These are phyloP conservation scores for Cladobotryum mycophilum DNA, from an alignment of 2,329 filamentous ascomycete genomes.

Conservation along the genomic window DNA sequence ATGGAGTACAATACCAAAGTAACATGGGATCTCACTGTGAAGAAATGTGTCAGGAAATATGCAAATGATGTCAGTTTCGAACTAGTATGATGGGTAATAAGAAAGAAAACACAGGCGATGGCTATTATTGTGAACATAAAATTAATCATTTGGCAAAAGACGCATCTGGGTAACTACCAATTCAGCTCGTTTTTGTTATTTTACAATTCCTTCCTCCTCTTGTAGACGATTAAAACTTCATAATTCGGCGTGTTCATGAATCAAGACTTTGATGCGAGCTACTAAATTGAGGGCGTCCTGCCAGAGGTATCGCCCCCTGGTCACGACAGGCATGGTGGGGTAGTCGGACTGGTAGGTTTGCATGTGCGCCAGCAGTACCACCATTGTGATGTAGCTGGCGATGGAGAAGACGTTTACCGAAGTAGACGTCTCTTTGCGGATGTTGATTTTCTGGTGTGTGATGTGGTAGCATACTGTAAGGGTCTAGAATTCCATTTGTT, in stretches of 20 bases:
- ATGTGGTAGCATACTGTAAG: constrained; percentile 70
- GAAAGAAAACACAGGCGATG: too few relatives aligned
- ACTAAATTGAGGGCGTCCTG: constrained; percentile 26
- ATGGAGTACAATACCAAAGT: constrained; percentile 13
- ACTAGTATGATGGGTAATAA: too few relatives aligned
- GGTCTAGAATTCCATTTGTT: constrained; percentile 39
- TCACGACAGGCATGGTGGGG: constrained; percentile 51
- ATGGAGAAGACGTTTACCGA: constrained; percentile 73
- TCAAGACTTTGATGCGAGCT: constrained; percentile 23
- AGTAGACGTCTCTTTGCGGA: constrained; percentile 70
- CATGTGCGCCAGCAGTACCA: constrained; percentile 59
- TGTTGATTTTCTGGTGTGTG: constrained; percentile 72
- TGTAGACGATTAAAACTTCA: constrained; percentile 11
- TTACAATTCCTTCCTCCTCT: too few relatives aligned
- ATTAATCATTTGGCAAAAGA: too few relatives aligned
- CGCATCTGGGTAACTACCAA: too few relatives aligned
- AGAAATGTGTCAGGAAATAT: neutral
- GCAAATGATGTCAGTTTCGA: neutral
- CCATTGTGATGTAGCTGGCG: constrained; percentile 71
- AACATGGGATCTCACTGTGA: neutral
- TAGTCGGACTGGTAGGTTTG: constrained; percentile 58
- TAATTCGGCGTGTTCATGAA: constrained; percentile 26
- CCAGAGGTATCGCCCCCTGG: constrained; percentile 31
- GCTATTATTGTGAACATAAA: too few relatives aligned
- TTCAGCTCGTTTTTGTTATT: too few relatives aligned